Evolutionary conservation across 2,329 filamentous ascomycete genomes (phyloP), one percentile per base, ranked within the genome.

Genomic region (Fusarium sp.): DNA sequence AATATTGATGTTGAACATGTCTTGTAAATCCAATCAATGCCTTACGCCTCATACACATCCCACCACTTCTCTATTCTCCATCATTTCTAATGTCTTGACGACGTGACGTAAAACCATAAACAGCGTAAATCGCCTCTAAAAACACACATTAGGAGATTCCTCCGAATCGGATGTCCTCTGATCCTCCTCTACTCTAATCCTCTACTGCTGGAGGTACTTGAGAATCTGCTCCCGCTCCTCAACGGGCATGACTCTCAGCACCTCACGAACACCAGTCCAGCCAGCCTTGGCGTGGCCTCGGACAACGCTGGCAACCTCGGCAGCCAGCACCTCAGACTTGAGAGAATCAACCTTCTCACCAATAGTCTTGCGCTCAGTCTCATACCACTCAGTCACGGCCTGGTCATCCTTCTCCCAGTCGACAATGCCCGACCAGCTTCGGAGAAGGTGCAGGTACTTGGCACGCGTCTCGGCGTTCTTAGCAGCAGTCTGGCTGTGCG

Each of bases 381-480:
- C 97, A 82, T 98, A 98, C 97, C 97, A 99, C 78, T 92, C 89
- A 5, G 95, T 94, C 31, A 98, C 97, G 76, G 92, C 92, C 78
- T 91, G 91, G 83, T 99, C 97, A 73, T 94, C 91, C 68, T 88
- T 89, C 65, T 93, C 90, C 83, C 97, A 97, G 77, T 94, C 89
- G 50, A 91, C 85, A 68, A 98, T 88, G 57, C 89, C 92, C 50
- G 92, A 95, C 95, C 97, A 98, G 43, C 94, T 93, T 83, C 92
- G 91, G 56, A 99, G 90, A 72, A 92, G 90, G 79, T 91, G 89
- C 66, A 98, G 87, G 84, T 95, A 92, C 67, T 88, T 87, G 31
- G 89, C 86, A 64, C 95, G 93, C 52, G 86, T 82, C 69, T 89
- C 86, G n/a, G 83, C 80, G 39, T 87, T 83, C 78, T 87, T 85